A percentile compares a stretch with the other conserved stretches of the same genome.
phyloP scores from a whole-genome alignment of 2,329 filamentous ascomycete genomes.

The Talaromyces atroroseus region DNA sequence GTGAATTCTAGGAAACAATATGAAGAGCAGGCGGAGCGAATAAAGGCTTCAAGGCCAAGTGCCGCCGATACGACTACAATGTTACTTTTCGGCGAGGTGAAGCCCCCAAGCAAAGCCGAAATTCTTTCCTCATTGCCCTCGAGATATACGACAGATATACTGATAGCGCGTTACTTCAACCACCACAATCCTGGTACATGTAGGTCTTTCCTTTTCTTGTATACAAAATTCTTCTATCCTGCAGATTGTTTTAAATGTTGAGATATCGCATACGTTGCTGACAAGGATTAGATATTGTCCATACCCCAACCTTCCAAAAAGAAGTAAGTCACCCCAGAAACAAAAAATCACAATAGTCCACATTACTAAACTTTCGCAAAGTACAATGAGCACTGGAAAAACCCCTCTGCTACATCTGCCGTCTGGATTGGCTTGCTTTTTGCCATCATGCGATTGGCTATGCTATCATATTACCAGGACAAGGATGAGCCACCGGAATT shows the following conservation, averaged over 20 bases:
- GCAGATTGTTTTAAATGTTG: background rate
- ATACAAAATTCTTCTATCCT: background rate
- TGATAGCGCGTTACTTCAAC: slow-evolving; percentile 88
- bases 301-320: slow-evolving; percentile 78
- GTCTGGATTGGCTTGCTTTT: slow-evolving; percentile 60
- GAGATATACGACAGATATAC: slow-evolving; percentile 74
- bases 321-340: slow-evolving; percentile 43
- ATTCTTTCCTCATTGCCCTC: slow-evolving; percentile 73
- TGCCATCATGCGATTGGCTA: slow-evolving; percentile 59
- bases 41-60: slow-evolving; percentile 60
- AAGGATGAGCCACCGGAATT: slow-evolving; percentile 61
- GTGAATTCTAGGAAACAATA: slow-evolving; percentile 79
- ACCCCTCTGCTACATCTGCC: slow-evolving; percentile 51
- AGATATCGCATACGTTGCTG: background rate
- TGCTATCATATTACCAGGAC: slow-evolving; percentile 57
- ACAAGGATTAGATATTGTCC: slow-evolving; percentile 57
- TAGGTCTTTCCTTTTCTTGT: slow-evolving; percentile 33
- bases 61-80: slow-evolving; percentile 56
- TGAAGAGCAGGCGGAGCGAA: slow-evolving; percentile 72
- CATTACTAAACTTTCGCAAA: slow-evolving; percentile 25
- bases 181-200: slow-evolving; percentile 62
- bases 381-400: slow-evolving; percentile 59
- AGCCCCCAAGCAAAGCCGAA: slow-evolving; percentile 67
- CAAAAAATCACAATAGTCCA: background rate
- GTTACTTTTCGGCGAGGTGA: slow-evolving; percentile 68